Conservation (phyloP, 192 early-diverging fungal species). For the Endogone sp. region DNA sequence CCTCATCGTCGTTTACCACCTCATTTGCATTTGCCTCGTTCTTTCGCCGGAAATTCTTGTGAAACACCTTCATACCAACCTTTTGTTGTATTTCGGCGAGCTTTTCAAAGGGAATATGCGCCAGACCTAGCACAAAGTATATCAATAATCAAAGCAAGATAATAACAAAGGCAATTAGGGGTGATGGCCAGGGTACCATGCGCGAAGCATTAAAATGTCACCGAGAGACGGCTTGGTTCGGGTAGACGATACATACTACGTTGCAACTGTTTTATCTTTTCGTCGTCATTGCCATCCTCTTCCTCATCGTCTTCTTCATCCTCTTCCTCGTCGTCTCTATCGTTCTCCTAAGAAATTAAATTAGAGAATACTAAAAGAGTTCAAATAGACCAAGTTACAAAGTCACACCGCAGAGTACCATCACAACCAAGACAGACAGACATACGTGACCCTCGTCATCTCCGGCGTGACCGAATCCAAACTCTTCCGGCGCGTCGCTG, state of each 20-base stretch:
- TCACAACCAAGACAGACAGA: background rate
- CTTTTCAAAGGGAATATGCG: conserved; percentile 78
- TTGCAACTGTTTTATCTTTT: background rate
- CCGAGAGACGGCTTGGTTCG: too few relatives aligned
- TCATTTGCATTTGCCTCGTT: conserved; percentile 22
- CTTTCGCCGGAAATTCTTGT: conserved; percentile 25
- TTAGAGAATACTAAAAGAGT: too few relatives aligned
- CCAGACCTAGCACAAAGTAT: conserved; percentile 40
- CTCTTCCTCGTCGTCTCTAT: background rate
- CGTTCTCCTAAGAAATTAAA: background rate
- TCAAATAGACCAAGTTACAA: background rate
- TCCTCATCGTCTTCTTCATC: background rate
- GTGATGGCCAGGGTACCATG: background rate
- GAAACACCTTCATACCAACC: conserved; percentile 63
- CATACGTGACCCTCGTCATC: background rate
- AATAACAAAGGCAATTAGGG: too few relatives aligned
- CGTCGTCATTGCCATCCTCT: background rate
- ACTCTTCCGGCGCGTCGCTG: background rate
- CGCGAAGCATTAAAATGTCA: too few relatives aligned
- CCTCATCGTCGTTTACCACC: conserved; percentile 23
- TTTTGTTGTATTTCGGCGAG: conserved; percentile 74
- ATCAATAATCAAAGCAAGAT: background rate
- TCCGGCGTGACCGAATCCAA: background rate
- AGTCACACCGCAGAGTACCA: background rate
- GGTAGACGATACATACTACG: background rate